phyloP scores from a whole-genome alignment of 495 filamentous ascomycete species.

The Lophiotrema nucula region DNA sequence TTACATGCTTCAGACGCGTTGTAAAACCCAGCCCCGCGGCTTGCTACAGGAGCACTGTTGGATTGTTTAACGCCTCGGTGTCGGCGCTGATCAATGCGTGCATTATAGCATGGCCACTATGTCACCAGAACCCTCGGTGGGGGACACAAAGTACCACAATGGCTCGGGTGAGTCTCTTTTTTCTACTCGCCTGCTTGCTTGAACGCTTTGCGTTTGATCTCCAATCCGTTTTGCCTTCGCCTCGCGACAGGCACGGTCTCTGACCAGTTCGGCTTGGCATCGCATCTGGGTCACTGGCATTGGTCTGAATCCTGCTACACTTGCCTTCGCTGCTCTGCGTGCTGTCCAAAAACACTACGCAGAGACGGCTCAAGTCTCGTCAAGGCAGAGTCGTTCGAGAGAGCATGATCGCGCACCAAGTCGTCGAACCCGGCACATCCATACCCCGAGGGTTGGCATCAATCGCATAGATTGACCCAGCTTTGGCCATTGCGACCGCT shows the following conservation, averaged over 20 bases:
- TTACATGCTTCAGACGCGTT: no score
- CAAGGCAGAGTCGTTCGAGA: conserved; percentile 2
- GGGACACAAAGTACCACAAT: conserved; percentile 25
- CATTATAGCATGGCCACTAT: conserved; percentile 34
- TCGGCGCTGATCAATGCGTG: conserved; percentile 30
- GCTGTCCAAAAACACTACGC: conserved; percentile 15
- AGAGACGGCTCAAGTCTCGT: conserved; percentile 28
- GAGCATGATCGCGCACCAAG: conserved; percentile 14
- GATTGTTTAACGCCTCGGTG: conserved; percentile 3
- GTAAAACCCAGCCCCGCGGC: conserved; percentile 1
- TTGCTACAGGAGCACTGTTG: background rate
- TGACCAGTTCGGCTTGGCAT: conserved; percentile 14
- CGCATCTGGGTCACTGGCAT: background rate
- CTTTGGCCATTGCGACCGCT: conserved; percentile 1
- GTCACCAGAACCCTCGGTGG: conserved; percentile 28
- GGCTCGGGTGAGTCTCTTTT: conserved; percentile 31
- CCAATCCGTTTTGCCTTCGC: conserved; percentile 18
- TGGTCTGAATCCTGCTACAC: conserved; percentile 14
- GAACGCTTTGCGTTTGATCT: conserved; percentile 26
- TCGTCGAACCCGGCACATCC: conserved; percentile 9
- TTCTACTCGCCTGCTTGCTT: conserved; percentile 12
- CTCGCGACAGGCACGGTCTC: conserved; percentile 4
- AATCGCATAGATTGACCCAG: conserved; percentile 10
- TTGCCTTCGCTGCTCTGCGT: conserved; percentile 3
- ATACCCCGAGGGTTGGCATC: conserved; percentile 13